Evolutionary conservation across 2,329 filamentous ascomycete genomes (phyloP), one percentile per base, ranked within the genome.

Genomic region (Phaeoacremonium minimum): DNA sequence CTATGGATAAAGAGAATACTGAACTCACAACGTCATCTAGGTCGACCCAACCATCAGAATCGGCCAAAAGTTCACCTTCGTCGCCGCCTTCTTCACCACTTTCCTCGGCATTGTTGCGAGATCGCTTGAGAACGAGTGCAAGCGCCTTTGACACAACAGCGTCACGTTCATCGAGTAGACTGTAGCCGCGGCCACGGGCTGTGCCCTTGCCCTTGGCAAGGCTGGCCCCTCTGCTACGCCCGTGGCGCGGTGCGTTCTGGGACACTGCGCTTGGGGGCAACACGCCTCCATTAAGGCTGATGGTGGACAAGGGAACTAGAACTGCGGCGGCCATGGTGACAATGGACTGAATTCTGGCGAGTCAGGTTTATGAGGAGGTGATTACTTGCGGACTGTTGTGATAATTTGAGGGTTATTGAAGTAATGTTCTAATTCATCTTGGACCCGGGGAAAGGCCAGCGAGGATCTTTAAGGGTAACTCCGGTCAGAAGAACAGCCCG

Each of bases 41-140:
- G 30, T 51, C 49, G 18, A 65, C 57, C 63, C 64, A 68, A 29
- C 64, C 64, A 22, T 67, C 60, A 15, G 53, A 46, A 35, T 63
- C 55, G 15, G 57, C 56, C 19, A 62, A 50, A 15, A 66, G 44
- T 26, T 50, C 50, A 33, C 54, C 53, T 4, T 52, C 46, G 6
- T 58, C 51, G 5, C 50, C 47, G 4, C 50, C 51, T 6, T 61
- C 61, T 32, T 58, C 51, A 33, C 64, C 58, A 15, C 56, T 52
- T 32, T 52, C 55, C 41, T 55, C 46, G 18, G 61, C 51, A 14
- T 58, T 60, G n/a, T n/a, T n/a, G n/a, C n/a, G n/a, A n/a, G n/a
- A n/a, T 26, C 63, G 55, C 51, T 66, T 67, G 35, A 69, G 46
- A 18, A 66, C 56, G 42, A 63, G 66, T 35, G 52, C 51, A 18